Evolutionary conservation across 768 basidiomycete species (phyloP).

Genomic region (Boletus fagicola): DNA sequence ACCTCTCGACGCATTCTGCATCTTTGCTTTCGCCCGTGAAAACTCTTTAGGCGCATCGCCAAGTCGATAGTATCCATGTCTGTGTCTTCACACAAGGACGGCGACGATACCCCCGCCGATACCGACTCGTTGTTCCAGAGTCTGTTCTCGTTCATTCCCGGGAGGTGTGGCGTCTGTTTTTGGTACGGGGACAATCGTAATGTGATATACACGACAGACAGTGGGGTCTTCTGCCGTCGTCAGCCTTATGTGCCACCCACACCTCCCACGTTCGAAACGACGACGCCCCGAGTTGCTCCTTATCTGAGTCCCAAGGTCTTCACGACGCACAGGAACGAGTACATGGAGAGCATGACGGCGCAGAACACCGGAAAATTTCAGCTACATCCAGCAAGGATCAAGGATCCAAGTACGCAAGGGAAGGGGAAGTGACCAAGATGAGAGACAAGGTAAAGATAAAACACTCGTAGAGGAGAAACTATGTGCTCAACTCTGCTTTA

Average conservation of each 20-base stretch:
- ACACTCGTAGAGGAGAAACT: too few species aligned
- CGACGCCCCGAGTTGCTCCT: too few species aligned
- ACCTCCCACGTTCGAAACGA: not conserved
- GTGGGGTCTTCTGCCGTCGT: conserved; percentile 3
- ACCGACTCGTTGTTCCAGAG: not conserved
- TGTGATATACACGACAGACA: not conserved
- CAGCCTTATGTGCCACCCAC: not conserved
- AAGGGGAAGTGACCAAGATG: too few species aligned
- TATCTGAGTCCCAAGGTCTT: not conserved
- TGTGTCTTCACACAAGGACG: not conserved
- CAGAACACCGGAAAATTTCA: not conserved
- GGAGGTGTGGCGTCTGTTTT: conserved; percentile 6
- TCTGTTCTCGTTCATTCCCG: not conserved
- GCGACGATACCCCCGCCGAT: not conserved
- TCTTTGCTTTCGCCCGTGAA: conserved; percentile 13
- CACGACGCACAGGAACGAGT: not conserved
- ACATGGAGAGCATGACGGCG: not conserved
- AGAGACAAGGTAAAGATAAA: too few species aligned
- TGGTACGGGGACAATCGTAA: not conserved
- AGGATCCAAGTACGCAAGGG: too few species aligned
- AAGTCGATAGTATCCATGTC: conserved; percentile 8
- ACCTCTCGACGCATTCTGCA: conserved; percentile 7
- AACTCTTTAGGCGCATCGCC: conserved; percentile 9
- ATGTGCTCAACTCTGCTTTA: not conserved
- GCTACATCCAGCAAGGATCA: not conserved